A percentile compares a stretch with the other conserved stretches of the same genome.
Evolutionary conservation across 2,329 filamentous ascomycete genomes (phyloP).

Genomic region (Penicillium sp.): DNA sequence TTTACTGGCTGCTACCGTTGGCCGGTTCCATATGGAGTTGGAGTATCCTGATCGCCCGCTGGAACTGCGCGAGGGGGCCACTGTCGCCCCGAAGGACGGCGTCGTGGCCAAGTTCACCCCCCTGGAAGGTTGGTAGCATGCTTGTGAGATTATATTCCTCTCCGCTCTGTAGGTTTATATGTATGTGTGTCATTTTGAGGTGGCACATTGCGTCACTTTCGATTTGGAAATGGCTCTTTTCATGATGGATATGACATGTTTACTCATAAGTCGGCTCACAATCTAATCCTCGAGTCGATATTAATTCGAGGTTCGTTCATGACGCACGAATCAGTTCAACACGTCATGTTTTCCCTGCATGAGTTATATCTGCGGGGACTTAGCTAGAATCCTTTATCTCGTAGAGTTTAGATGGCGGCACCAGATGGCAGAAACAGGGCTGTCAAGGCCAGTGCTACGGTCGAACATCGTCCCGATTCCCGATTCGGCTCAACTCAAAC

Average conservation of each 20-base stretch:
- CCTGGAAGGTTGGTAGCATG: constrained; percentile 33
- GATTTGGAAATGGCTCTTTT: too few relatives aligned
- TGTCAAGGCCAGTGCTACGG: background rate
- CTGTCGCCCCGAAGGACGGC: constrained; percentile 70
- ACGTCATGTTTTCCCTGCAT: background rate
- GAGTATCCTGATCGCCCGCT: constrained; percentile 65
- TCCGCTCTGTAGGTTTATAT: background rate
- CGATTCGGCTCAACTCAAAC: background rate
- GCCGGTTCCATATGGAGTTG: constrained; percentile 68
- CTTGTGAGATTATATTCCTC: background rate
- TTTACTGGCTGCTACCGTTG: constrained; percentile 74
- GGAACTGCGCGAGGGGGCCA: constrained; percentile 69
- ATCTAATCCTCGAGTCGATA: too few relatives aligned
- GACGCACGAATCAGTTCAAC: too few relatives aligned
- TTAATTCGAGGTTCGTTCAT: too few relatives aligned
- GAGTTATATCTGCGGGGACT: background rate
- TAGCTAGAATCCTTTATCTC: background rate
- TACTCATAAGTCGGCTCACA: too few relatives aligned
- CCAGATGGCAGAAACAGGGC: background rate
- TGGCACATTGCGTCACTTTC: background rate
- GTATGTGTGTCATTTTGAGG: background rate
- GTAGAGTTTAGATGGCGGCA: background rate
- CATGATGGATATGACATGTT: too few relatives aligned
- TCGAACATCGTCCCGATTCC: background rate
- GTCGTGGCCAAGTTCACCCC: constrained; percentile 66